Conservation (phyloP, 441 rosid species). For the Raphanus hybrid region DNA sequence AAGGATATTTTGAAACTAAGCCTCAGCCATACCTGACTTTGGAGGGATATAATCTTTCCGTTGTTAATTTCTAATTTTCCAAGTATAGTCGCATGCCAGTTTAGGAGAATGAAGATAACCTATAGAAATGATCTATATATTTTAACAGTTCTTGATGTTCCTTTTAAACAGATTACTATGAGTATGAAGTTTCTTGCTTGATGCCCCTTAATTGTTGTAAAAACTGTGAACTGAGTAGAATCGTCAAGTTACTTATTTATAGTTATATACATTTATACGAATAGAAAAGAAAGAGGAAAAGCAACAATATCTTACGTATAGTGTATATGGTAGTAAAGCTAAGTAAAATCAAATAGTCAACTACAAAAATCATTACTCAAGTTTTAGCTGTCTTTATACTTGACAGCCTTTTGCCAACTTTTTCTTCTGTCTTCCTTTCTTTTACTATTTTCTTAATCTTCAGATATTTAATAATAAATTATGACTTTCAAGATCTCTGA, state of each 20-base stretch:
- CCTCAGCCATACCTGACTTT: no score
- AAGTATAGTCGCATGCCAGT: no score
- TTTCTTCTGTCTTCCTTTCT: not conserved
- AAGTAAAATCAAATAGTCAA: conserved; percentile 16
- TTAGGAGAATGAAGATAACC: not conserved
- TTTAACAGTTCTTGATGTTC: not conserved
- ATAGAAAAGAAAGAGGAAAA: no score
- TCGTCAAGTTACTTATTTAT: no score
- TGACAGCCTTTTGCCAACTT: conserved; percentile 12
- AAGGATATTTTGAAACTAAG: no score
- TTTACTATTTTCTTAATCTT: not conserved
- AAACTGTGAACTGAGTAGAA: no score
- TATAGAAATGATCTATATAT: not conserved
- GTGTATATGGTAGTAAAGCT: not conserved
- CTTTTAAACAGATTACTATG: not conserved
- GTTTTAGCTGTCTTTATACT: conserved; percentile 15
- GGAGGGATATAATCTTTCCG: no score
- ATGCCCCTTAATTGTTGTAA: no score
- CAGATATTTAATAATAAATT: not conserved
- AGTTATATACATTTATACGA: no score
- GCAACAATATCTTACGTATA: no score
- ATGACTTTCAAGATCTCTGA: not conserved
- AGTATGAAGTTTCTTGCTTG: not conserved
- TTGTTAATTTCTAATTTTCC: no score
- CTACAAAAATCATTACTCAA: conserved; percentile 14